A percentile compares a stretch with the other conserved stretches of the same genome.
Conservation (phyloP, 2,329 filamentous ascomycete genomes). For the Clonostachys rosea region DNA sequence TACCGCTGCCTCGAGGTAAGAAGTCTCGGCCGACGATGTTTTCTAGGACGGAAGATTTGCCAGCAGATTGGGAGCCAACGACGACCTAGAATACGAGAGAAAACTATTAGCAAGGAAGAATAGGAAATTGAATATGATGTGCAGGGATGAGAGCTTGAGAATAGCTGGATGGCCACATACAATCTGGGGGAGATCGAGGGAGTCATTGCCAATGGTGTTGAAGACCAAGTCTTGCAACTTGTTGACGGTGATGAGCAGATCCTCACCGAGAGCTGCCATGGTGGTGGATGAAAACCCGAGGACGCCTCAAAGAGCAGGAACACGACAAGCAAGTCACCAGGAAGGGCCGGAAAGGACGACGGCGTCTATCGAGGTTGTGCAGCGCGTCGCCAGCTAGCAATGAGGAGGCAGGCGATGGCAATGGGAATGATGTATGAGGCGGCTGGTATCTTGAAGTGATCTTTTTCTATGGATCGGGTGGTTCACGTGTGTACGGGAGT, state of each 20-base stretch:
- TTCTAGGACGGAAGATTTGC: slow-evolving; percentile 97
- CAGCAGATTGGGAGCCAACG: slow-evolving; percentile 95
- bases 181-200: slow-evolving; percentile 95
- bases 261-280: slow-evolving; percentile 95
- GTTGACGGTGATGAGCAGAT: slow-evolving; percentile 93
- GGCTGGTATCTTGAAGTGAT: no score
- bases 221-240: slow-evolving; percentile 98
- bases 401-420: no score
- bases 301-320: not conserved
- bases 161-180: slow-evolving; percentile 47
- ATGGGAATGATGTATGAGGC: no score
- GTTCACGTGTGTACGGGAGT: no score
- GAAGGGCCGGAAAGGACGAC: not conserved
- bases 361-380: slow-evolving; percentile 1
- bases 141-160: not conserved
- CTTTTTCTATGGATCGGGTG: no score
- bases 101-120: not conserved
- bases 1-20: slow-evolving; percentile 90
- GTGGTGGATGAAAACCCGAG: slow-evolving; percentile 11
- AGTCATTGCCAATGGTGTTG: slow-evolving; percentile 99
- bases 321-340: not conserved
- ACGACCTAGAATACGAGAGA: slow-evolving; percentile 63
- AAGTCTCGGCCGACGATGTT: slow-evolving; percentile 99
- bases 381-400: slow-evolving; percentile 1
- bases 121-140: not conserved